Evolutionary conservation across 2,329 filamentous ascomycete genomes (phyloP).

Genomic region (Sclerotinia nivalis): DNA sequence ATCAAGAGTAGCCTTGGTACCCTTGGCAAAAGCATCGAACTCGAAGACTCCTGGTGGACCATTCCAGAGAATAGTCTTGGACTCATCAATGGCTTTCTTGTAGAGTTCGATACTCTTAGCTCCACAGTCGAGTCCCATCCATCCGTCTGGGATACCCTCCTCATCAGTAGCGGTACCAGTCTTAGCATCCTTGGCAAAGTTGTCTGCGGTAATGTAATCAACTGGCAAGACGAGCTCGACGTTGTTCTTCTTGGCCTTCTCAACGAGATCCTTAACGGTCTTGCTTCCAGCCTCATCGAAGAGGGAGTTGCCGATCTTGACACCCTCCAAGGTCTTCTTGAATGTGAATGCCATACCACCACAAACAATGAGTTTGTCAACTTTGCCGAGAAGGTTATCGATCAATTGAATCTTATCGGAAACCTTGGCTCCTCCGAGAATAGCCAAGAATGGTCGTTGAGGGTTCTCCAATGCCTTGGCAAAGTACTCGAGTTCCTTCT

Average conservation of each 20-base stretch:
- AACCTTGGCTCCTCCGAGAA: slow-evolving; percentile 96
- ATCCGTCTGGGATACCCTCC: slow-evolving; percentile 91
- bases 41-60: slow-evolving; percentile 97
- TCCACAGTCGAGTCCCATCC: slow-evolving; percentile 97
- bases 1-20: slow-evolving; percentile 90
- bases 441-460: slow-evolving; percentile 94
- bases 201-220: slow-evolving; percentile 95
- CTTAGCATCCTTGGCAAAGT: slow-evolving; percentile 84
- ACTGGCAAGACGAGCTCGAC: slow-evolving; percentile 93
- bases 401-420: slow-evolving; percentile 99
- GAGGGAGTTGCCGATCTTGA: slow-evolving; percentile 85
- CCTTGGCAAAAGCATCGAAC: slow-evolving; percentile 89
- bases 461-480: slow-evolving; percentile 93
- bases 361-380: slow-evolving; percentile 94
- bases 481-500: slow-evolving; percentile 99
- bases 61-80: slow-evolving; percentile 99
- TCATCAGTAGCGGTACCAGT: slow-evolving; percentile 80
- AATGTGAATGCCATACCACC: slow-evolving; percentile 99
- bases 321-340: slow-evolving; percentile 95
- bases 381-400: slow-evolving; percentile 97
- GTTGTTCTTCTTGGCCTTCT: slow-evolving; percentile 95
- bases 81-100: slow-evolving; percentile 80
- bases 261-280: slow-evolving; percentile 81
- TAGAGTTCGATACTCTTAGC: slow-evolving; percentile 85
- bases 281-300: slow-evolving; percentile 94